These are phyloP conservation scores for Phytopythium boreale DNA, from an alignment of 352 stramenopile species.

Conservation along the genomic window DNA sequence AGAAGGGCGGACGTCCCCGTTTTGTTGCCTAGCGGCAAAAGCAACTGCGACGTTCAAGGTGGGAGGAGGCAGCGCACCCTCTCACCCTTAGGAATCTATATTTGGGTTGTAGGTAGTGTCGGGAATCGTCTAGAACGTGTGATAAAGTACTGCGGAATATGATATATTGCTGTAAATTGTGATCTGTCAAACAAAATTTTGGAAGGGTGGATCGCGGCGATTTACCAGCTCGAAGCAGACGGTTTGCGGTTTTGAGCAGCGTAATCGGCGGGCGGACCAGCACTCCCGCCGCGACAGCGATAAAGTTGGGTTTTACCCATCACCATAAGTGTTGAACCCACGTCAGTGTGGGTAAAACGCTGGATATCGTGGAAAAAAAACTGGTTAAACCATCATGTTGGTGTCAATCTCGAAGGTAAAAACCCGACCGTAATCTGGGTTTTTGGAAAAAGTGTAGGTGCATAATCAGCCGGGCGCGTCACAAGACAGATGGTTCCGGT, in stretches of 20 bases:
- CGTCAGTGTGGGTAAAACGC: too few relatives aligned
- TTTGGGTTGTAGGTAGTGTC: neutral
- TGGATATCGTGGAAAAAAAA: too few relatives aligned
- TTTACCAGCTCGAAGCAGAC: neutral
- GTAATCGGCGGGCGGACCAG: neutral
- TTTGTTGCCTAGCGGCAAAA: neutral
- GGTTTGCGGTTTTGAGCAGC: neutral
- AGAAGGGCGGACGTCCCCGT: too few relatives aligned
- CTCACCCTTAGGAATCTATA: neutral
- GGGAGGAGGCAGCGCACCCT: neutral
- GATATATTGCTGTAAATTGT: neutral
- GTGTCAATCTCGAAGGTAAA: neutral
- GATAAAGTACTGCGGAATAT: neutral
- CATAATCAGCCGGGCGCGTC: constrained; percentile 2
- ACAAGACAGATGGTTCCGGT: neutral
- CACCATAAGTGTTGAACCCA: neutral
- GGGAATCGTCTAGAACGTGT: neutral
- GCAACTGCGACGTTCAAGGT: constrained; percentile 2
- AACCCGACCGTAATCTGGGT: neutral
- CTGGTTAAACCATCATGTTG: too few relatives aligned
- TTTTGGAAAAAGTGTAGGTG: constrained; percentile 7
- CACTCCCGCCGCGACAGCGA: neutral
- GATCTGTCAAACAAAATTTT: neutral
- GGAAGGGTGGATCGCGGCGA: neutral
- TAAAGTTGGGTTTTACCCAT: neutral